Base-by-base conservation (phyloP, 495 filamentous ascomycete species). In the Talaromyces stipitatus region DNA sequence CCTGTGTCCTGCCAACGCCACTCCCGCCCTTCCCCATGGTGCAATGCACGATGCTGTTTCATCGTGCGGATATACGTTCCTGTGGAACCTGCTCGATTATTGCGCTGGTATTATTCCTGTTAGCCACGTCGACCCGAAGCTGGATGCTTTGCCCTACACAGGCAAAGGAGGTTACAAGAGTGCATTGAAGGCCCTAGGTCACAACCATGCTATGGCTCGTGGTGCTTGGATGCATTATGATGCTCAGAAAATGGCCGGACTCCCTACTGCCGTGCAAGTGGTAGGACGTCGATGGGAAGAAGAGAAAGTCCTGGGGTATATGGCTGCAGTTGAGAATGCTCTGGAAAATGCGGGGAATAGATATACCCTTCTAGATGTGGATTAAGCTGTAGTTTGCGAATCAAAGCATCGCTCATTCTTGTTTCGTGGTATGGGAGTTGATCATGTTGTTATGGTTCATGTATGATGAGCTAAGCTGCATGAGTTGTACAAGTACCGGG, bases 41-140 rank as follows among this genome's bases (percentile, higher is more conserved):
- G 92, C 84, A 4, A 96, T 96, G 90, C 82, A 82, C 60, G 82
- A 90, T 58, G 90, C 89, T 0, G 89, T 96, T 38, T 87, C 85
- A 55, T 89, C 85, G 38, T 98, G 94, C 63, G 92, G 91, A 2
- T 97, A 98, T 68, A 97, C 92, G 0, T 96, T 98, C 66, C 73
- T 98, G 55, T 98, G 92, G 78, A 98, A 97, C 64, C 56, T 97
- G 77, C 78, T 97, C 11, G 94, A 98, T 68, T 97, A 97, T 69
- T 82, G 88, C 0, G 81, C 82, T 16, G 92, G 94, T 38, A 85
- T 97, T 24, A 60, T 98, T 32, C 92, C 94, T 0, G 84, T 97
- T 3, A 94, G 89, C 1, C 87, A 89, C 29, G 94, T 97, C 9
- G 86, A 95, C 62, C 73, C 80, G 29, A 69, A 62, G 1, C 69